Base-by-base conservation (phyloP, 2,329 filamentous ascomycete genomes). In the Ceratocystis cubensis region DNA sequence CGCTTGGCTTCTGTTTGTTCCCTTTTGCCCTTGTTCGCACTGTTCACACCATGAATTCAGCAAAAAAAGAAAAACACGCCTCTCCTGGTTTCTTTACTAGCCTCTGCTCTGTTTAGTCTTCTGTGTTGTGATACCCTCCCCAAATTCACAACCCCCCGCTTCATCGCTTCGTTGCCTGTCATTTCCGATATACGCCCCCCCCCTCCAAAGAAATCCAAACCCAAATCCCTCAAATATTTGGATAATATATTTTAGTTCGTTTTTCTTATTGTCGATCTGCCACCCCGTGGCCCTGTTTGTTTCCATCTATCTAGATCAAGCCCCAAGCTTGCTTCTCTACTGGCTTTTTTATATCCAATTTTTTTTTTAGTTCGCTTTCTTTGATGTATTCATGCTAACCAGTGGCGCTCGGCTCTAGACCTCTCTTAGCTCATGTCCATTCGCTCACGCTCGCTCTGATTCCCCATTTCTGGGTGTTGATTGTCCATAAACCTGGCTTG, bases 191-290 rank as follows among this genome's bases (percentile, higher is more conserved):
- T 20, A 59, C 53, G 25, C 56, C 56, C 56, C 25, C 33, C 25
- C 37, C 37, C 10, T 7, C 2, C 13, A 1, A 41, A 41, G 8
- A 37, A 41, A 41, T 41, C 4, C 33, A 13, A 3, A n/a, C 15
- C 56, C 20, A 59, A 59, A n/a, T 59, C 28, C 28, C 56, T 59
- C 56, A 59, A 8, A 8, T 59, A 41, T 15, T 15, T 41, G 37
- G 37, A 15, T 41, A 41, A 41, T 41, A 41, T 41, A 41, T 41
- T 41, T 41, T 41, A 41, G 13, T 28, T 15, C n/a, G 22, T 53
- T 53, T 53, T 59, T 30, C 22, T 17, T 10, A 25, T 30, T 59
- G 56, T 30, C 33, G 56, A 59, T 59, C 56, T 59, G 56, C 56
- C 28, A 59, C 56, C 8, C 10, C 15, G 56, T 59, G 28, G 56